Conservation (phyloP, 805 yeast species). For the Yamadazyma akitaensis region DNA sequence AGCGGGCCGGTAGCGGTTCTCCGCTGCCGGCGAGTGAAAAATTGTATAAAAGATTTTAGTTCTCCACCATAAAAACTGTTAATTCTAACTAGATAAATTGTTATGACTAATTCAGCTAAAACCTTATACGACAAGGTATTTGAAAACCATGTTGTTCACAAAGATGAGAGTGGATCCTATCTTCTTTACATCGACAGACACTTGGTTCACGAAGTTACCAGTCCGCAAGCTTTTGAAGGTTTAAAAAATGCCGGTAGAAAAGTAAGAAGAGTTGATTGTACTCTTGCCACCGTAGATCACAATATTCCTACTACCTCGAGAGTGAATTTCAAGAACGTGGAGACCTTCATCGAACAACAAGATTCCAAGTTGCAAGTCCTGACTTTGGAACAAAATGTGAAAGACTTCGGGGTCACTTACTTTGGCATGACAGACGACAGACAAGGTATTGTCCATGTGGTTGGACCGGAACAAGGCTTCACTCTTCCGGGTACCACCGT, state of each 20-base stretch:
- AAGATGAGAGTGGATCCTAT: slow-evolving; percentile 83
- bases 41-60: not conserved
- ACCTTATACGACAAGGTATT: slow-evolving; percentile 96
- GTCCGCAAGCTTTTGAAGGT: slow-evolving; percentile 99
- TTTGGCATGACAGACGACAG: slow-evolving; percentile 93
- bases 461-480: slow-evolving; percentile 99
- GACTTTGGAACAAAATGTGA: slow-evolving; percentile 90
- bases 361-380: slow-evolving; percentile 91
- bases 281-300: slow-evolving; percentile 94
- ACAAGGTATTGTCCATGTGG: slow-evolving; percentile 98
- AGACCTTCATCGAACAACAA: slow-evolving; percentile 79
- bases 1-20: not conserved
- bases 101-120: slow-evolving; percentile 38
- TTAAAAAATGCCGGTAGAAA: slow-evolving; percentile 79
- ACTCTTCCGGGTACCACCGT: slow-evolving; percentile 98
- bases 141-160: slow-evolving; percentile 88
- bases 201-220: slow-evolving; percentile 96
- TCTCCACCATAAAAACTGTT: not conserved
- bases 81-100: not conserved
- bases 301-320: slow-evolving; percentile 96
- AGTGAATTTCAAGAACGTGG: slow-evolving; percentile 65
- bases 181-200: slow-evolving; percentile 94
- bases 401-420: slow-evolving; percentile 82
- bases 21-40: not conserved
- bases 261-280: slow-evolving; percentile 90